Evolutionary conservation across 257 asterid species (phyloP).

Genomic region (Mitragyna speciosa): DNA sequence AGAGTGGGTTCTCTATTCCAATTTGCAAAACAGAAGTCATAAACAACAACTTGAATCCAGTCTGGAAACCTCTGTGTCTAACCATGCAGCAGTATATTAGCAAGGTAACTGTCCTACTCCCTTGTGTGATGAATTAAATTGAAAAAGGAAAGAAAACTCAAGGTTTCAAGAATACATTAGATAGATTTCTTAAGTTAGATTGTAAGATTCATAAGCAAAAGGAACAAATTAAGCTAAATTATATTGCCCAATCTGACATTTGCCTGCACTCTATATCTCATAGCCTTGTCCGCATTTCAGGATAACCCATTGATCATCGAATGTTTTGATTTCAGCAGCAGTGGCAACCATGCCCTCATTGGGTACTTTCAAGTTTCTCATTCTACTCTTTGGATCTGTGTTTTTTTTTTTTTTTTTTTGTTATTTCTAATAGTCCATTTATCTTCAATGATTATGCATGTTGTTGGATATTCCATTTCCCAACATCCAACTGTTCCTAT

Average conservation of each 20-base stretch:
- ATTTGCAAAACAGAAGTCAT: conserved; percentile 78
- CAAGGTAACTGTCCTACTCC: conserved; percentile 42
- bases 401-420: too few relatives aligned
- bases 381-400: neutral
- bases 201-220: neutral
- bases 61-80: conserved; percentile 59
- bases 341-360: conserved; percentile 65
- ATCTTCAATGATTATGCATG: neutral
- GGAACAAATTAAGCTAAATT: neutral
- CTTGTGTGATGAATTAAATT: neutral
- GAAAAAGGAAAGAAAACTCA: neutral
- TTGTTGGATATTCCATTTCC: neutral
- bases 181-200: neutral
- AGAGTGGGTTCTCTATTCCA: conserved; percentile 56
- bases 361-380: conserved; percentile 46
- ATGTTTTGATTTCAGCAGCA: conserved; percentile 75
- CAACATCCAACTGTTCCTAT: neutral
- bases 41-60: conserved; percentile 75
- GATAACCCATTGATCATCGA: conserved; percentile 74
- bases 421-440: neutral
- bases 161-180: neutral
- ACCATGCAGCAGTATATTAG: conserved; percentile 50
- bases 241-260: neutral
- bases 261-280: neutral
- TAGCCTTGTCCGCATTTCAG: conserved; percentile 34